Evolutionary conservation across 495 filamentous ascomycete species (phyloP).

Genomic region (Penicillium desertorum): DNA sequence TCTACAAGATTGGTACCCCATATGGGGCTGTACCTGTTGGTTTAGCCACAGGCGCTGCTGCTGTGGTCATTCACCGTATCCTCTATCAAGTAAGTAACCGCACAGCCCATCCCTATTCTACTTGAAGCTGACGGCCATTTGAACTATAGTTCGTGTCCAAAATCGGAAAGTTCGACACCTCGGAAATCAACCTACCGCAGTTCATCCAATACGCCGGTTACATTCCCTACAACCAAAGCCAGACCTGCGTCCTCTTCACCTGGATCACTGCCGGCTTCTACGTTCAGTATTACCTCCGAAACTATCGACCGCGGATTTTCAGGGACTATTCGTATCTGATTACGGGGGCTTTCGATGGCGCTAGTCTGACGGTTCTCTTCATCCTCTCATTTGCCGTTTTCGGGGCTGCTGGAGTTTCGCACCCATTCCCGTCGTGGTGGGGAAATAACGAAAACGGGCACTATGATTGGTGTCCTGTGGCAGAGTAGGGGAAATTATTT

Average conservation of each 20-base stretch:
- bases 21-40: slow-evolving; percentile 45
- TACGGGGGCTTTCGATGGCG: slow-evolving; percentile 57
- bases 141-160: slow-evolving; percentile 34
- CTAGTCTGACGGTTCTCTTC: slow-evolving; percentile 50
- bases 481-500: slow-evolving; percentile 1
- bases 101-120: background rate
- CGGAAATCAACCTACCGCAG: slow-evolving; percentile 42
- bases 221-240: slow-evolving; percentile 46
- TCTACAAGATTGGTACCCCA: slow-evolving; percentile 42
- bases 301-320: slow-evolving; percentile 50
- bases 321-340: slow-evolving; percentile 59
- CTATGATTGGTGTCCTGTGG: slow-evolving; percentile 21
- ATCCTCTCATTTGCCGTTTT: slow-evolving; percentile 60
- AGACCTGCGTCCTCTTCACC: slow-evolving; percentile 40
- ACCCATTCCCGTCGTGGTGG: slow-evolving; percentile 48
- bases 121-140: background rate
- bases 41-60: slow-evolving; percentile 40
- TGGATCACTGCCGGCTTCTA: slow-evolving; percentile 46
- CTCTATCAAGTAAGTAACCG: slow-evolving; percentile 34
- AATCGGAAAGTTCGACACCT: slow-evolving; percentile 25
- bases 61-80: slow-evolving; percentile 42
- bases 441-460: slow-evolving; percentile 44
- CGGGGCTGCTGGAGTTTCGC: slow-evolving; percentile 40
- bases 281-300: slow-evolving; percentile 54
- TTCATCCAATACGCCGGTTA: slow-evolving; percentile 46